Evolutionary conservation across 768 basidiomycete species (phyloP).

Genomic region (Podaxis sp.): DNA sequence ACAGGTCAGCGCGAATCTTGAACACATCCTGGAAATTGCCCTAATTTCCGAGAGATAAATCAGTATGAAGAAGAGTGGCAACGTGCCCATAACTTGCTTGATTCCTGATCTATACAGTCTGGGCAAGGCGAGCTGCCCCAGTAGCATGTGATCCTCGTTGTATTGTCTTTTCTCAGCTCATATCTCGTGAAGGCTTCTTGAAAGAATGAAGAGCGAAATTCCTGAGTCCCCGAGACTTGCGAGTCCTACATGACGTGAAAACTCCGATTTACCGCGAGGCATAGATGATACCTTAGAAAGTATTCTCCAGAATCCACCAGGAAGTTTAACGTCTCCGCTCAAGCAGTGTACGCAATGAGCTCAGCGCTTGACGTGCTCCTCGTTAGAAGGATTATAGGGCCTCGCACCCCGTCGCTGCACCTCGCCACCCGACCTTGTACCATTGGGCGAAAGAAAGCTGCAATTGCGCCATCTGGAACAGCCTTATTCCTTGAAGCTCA

Average conservation of each 20-base stretch:
- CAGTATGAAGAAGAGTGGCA: background rate
- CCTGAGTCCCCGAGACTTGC: constrained; percentile 19
- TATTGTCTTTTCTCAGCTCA: constrained; percentile 8
- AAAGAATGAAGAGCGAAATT: constrained; percentile 16
- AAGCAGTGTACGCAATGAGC: background rate
- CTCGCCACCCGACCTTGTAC: constrained; percentile 13
- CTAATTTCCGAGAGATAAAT: background rate
- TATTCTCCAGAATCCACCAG: constrained; percentile 11
- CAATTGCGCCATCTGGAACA: constrained; percentile 2
- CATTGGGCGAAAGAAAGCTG: constrained; percentile 14
- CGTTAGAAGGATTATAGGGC: constrained; percentile 10
- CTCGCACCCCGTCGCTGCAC: constrained; percentile 14
- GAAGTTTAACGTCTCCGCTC: constrained; percentile 6
- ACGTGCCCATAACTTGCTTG: constrained; percentile 9
- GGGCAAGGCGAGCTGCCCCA: constrained; percentile 16
- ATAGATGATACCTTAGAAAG: constrained; percentile 6
- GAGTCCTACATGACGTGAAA: constrained; percentile 13
- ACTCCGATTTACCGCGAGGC: background rate
- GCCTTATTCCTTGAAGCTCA: background rate
- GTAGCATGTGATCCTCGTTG: constrained; percentile 17
- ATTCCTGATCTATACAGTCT: constrained; percentile 19
- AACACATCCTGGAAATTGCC: constrained; percentile 18
- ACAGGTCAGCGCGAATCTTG: constrained; percentile 18
- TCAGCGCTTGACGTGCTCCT: constrained; percentile 9
- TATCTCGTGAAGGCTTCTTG: constrained; percentile 2